Conservation (phyloP, 441 rosid species). For the Raphanus hybrid region DNA sequence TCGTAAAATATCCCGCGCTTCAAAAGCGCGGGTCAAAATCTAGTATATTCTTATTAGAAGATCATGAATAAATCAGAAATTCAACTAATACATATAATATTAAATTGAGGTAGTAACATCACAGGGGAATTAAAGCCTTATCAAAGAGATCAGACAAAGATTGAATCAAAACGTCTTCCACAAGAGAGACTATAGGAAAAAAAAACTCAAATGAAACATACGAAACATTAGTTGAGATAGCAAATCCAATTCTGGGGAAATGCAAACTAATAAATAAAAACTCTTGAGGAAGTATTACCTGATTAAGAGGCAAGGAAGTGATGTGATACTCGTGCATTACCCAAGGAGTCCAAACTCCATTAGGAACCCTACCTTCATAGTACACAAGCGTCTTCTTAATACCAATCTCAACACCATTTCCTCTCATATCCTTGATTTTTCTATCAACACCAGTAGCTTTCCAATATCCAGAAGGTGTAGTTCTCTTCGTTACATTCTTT, state of each 20-base stretch:
- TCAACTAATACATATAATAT: background rate
- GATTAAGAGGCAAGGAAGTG: constrained; percentile 17
- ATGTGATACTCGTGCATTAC: constrained; percentile 38
- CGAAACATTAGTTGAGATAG: background rate
- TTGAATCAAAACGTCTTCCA: background rate
- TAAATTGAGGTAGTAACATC: background rate
- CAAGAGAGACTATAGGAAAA: background rate
- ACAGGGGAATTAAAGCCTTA: background rate
- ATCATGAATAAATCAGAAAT: background rate
- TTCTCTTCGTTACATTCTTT: constrained; percentile 25
- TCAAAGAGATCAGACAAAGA: background rate
- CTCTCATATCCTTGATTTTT: constrained; percentile 34
- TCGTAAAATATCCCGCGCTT: too few relatives aligned
- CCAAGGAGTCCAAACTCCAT: constrained; percentile 35
- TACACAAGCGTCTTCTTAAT: constrained; percentile 36
- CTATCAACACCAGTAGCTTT: constrained; percentile 36
- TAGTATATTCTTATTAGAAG: background rate
- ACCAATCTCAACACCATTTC: constrained; percentile 24
- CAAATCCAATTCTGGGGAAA: background rate
- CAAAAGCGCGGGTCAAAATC: too few relatives aligned
- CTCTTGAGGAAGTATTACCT: background rate
- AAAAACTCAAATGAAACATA: background rate
- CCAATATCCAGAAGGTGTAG: constrained; percentile 29
- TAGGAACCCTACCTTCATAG: constrained; percentile 19
- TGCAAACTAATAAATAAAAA: background rate